phyloP scores from a whole-genome alignment of 768 basidiomycete species.

The Rubroboletus satanas region DNA sequence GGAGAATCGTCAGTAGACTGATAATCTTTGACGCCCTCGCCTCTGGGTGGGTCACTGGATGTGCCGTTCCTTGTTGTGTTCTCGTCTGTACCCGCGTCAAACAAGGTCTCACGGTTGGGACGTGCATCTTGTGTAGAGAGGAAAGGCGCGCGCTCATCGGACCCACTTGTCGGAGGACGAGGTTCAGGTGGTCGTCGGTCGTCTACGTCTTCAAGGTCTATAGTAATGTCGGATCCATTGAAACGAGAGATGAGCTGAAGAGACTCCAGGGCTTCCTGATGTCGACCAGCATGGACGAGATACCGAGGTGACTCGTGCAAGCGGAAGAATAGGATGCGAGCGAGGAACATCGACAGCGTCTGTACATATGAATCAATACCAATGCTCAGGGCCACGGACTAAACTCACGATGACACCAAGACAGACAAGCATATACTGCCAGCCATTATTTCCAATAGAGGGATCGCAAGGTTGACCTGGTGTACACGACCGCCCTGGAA shows the following conservation, averaged over 20 bases:
- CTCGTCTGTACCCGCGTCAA: constrained; percentile 13
- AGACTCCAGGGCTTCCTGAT: constrained; percentile 77
- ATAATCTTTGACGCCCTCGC: constrained; percentile 24
- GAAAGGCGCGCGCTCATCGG: constrained; percentile 30
- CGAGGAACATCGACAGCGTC: constrained; percentile 85
- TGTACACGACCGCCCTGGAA: constrained; percentile 75
- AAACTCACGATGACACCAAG: constrained; percentile 78
- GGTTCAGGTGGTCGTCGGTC: constrained; percentile 35
- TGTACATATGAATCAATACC: constrained; percentile 30
- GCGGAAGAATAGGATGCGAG: constrained; percentile 85
- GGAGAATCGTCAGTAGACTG: constrained; percentile 30
- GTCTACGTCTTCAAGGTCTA: constrained; percentile 69
- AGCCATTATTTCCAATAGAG: constrained; percentile 71
- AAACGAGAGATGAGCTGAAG: constrained; percentile 81
- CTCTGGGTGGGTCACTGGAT: constrained; percentile 11
- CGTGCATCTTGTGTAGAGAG: constrained; percentile 18
- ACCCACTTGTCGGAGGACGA: constrained; percentile 12
- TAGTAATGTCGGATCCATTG: constrained; percentile 70
- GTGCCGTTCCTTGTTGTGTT: background rate
- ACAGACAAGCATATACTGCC: constrained; percentile 77
- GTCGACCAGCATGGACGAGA: constrained; percentile 84
- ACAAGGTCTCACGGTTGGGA: background rate
- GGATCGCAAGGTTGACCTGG: constrained; percentile 56
- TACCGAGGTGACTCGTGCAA: constrained; percentile 93
- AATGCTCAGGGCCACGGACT: background rate